Base-by-base conservation (phyloP, 2,329 filamentous ascomycete genomes). In the Neodidymelliopsis sp. region DNA sequence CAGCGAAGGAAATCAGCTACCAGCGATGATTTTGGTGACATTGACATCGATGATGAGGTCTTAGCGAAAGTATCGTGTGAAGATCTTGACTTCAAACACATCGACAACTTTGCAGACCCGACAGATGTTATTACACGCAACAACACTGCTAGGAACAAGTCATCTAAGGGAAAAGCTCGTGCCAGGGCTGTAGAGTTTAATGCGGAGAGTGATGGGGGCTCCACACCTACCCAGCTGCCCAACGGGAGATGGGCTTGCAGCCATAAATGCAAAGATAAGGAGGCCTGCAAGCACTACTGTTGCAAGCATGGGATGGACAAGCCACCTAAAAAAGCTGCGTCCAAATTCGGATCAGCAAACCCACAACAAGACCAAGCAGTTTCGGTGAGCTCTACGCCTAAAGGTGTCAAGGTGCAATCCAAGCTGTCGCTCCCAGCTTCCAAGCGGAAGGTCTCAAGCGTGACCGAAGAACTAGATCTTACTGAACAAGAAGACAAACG, bases 171-270 rank as follows among this genome's bases (percentile, higher is more conserved):
- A 1, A 61, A 55, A 18, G 13, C 15, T 12, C 28, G 6, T 6
- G 22, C 27, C 2, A 57, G 54, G 33, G 18, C 16, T 6, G 15
- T 20, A 31, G 40, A 39, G 25, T 39, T 46, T 56, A 11, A 18
- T 51, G 13, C 34, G 34, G 52, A 50, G 25, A 43, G 51, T 6
- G 27, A 23, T 23, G 22, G 50, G 33, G 34, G 51, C 19, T 54
- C 59, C 24, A 72, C 79, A 35, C 79, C 84, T 4, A 66, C 74
- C 1, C 80, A 79, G 58, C 79, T 91, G 53, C 71, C 77, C 0
- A 92, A 89, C 62, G 89, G 88, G 0, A 89, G 81, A 62, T 92
- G 86, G 84, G 80, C 81, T 25, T 93, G 89, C 71, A 87, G 87
- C 49, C 89, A 93, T 63, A 71, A 71, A 13, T 92, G 89, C 74